These are phyloP conservation scores for Maudiozyma saulgeensis DNA, from an alignment of 805 yeast species.

Conservation along the genomic window DNA sequence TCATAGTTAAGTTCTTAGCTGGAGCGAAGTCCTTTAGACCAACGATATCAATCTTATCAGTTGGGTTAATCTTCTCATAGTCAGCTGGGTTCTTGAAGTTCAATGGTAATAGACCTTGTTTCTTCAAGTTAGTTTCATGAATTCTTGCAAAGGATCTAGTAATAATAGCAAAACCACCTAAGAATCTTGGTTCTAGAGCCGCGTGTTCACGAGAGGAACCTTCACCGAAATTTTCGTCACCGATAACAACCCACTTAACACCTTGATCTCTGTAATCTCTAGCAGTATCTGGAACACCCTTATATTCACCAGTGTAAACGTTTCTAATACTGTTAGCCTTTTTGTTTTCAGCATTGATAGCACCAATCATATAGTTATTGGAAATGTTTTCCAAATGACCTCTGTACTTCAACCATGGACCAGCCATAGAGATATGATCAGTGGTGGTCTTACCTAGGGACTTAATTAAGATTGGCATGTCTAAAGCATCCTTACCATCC, in stretches of 20 bases:
- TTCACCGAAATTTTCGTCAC: slow-evolving; percentile 98
- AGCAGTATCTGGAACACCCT: slow-evolving; percentile 96
- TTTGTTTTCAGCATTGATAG: slow-evolving; percentile 90
- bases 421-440: slow-evolving; percentile 99
- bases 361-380: slow-evolving; percentile 99
- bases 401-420: slow-evolving; percentile 99
- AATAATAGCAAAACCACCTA: slow-evolving; percentile 96
- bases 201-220: slow-evolving; percentile 99
- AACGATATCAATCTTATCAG: slow-evolving; percentile 77
- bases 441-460: slow-evolving; percentile 97
- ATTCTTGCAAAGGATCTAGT: slow-evolving; percentile 98
- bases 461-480: slow-evolving; percentile 90
- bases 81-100: slow-evolving; percentile 83
- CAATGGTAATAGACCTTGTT: slow-evolving; percentile 97
- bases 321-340: slow-evolving; percentile 88
- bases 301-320: slow-evolving; percentile 83
- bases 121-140: slow-evolving; percentile 98
- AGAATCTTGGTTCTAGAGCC: slow-evolving; percentile 97
- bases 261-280: slow-evolving; percentile 90
- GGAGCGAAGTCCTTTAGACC: slow-evolving; percentile 85
- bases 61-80: slow-evolving; percentile 88
- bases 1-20: slow-evolving; percentile 80
- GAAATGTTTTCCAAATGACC: slow-evolving; percentile 98
- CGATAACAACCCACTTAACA: slow-evolving; percentile 92
- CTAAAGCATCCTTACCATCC: slow-evolving; percentile 89